Conservation (phyloP, 2,329 filamentous ascomycete species). For the Capronia coronata region DNA sequence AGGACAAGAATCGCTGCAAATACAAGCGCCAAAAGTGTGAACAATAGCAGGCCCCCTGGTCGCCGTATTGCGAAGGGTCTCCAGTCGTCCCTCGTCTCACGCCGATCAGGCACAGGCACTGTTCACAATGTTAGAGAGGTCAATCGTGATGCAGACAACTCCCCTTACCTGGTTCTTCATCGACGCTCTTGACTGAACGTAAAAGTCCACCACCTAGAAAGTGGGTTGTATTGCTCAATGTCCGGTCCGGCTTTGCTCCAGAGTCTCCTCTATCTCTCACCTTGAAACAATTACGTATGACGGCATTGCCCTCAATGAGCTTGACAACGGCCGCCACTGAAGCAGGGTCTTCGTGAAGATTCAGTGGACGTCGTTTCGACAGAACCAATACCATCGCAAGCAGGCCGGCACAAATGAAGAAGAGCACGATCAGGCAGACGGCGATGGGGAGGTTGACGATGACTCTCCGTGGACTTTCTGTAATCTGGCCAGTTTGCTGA, state of each 20-base stretch:
- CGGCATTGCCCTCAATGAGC: slow-evolving; percentile 1
- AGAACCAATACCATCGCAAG: not conserved
- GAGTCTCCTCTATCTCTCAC: not conserved
- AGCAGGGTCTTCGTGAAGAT: slow-evolving; percentile 8
- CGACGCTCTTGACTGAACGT: not conserved
- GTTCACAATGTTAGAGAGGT: not conserved
- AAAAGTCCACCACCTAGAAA: slow-evolving; percentile 1
- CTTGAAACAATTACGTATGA: slow-evolving; percentile 3
- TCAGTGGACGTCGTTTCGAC: not conserved
- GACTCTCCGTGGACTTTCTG: not conserved
- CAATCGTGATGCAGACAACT: not conserved
- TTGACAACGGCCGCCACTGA: slow-evolving; percentile 8
- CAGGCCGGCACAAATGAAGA: slow-evolving; percentile 1
- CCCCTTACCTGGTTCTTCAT: not conserved
- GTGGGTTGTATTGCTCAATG: not conserved
- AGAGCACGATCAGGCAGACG: slow-evolving; percentile 3
- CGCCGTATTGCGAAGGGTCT: slow-evolving; percentile 3
- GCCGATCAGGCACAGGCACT: not conserved
- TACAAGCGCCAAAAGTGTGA: not conserved
- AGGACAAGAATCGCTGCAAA: slow-evolving; percentile 4
- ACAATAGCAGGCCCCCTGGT: not conserved
- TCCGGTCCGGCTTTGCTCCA: not conserved
- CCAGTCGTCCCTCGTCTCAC: not conserved
- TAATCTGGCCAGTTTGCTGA: slow-evolving; percentile 1
- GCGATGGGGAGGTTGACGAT: slow-evolving; percentile 5